Conservation (phyloP, 352 stramenopile species). For the Globisporangium alternatum region DNA sequence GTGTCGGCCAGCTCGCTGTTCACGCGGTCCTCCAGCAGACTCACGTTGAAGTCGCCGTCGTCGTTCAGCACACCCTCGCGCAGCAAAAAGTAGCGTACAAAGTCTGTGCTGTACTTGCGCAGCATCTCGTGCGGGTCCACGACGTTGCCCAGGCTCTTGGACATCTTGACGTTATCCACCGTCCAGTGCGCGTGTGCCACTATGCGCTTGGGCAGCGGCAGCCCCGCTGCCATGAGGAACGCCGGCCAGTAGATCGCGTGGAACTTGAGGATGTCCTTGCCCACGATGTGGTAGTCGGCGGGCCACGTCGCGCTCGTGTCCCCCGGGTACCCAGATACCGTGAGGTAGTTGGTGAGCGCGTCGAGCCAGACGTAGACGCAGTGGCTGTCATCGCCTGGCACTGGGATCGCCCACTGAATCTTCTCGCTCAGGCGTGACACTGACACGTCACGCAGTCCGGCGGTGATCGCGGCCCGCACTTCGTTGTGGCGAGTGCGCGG, state of each 20-base stretch:
- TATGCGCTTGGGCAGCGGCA: constrained; percentile 92
- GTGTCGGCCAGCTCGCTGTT: constrained; percentile 95
- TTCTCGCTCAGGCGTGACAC: constrained; percentile 94
- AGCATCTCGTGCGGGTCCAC: constrained; percentile 94
- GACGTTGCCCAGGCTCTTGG: constrained; percentile 98
- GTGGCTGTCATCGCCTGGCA: constrained; percentile 89
- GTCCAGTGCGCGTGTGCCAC: constrained; percentile 99
- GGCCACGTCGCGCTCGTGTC: constrained; percentile 50
- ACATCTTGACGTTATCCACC: constrained; percentile 98
- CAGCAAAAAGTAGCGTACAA: constrained; percentile 92
- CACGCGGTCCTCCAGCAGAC: constrained; percentile 91
- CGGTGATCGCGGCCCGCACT: constrained; percentile 80
- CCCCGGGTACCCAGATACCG: constrained; percentile 90
- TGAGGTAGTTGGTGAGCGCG: constrained; percentile 98
- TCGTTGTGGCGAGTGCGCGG: constrained; percentile 92
- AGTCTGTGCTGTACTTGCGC: constrained; percentile 91
- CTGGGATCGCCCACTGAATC: constrained; percentile 96
- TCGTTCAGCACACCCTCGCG: constrained; percentile 93
- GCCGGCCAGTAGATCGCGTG: constrained; percentile 99
- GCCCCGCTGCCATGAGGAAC: constrained; percentile 91
- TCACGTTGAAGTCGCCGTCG: constrained; percentile 90
- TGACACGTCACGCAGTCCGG: constrained; percentile 94
- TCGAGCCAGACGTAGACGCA: constrained; percentile 99
- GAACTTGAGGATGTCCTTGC: constrained; percentile 99
- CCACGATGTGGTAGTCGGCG: constrained; percentile 91